phyloP scores from a whole-genome alignment of 2,329 filamentous ascomycete genomes.

The Colletotrichum gigasporum region DNA sequence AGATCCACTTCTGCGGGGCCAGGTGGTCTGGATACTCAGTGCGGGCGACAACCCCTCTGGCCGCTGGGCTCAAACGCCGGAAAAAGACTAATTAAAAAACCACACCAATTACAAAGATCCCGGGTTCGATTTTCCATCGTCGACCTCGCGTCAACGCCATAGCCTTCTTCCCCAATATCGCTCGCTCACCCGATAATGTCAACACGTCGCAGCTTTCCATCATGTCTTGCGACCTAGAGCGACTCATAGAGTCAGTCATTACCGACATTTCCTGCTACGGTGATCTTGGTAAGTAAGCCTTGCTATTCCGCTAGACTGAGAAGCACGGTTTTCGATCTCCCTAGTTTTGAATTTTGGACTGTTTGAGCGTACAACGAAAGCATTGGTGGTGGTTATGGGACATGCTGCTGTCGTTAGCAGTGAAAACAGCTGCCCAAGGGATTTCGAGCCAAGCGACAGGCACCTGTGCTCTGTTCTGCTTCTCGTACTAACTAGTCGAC shows the following conservation, averaged over 20 bases:
- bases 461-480: not conserved
- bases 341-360: not conserved
- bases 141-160: not conserved
- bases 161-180: not conserved
- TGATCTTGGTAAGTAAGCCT: slow-evolving; percentile 28
- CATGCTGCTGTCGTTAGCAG: not conserved
- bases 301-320: not conserved
- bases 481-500: slow-evolving; percentile 6
- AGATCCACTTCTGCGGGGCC: too few relatives aligned
- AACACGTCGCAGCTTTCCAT: not conserved
- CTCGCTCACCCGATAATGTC: slow-evolving; percentile 13
- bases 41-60: too few relatives aligned
- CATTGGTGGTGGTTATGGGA: too few relatives aligned
- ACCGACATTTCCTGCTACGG: slow-evolving; percentile 34
- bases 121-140: slow-evolving; percentile 26
- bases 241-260: slow-evolving; percentile 31
- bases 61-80: too few relatives aligned
- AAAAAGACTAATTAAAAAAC: not conserved
- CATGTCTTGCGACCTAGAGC: slow-evolving; percentile 32
- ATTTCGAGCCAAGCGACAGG: too few relatives aligned
- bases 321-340: not conserved
- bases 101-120: not conserved
- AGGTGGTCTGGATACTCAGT: too few relatives aligned
- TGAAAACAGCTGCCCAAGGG: not conserved
- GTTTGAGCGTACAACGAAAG: too few relatives aligned